Evolutionary conservation across 2,329 filamentous ascomycete species (phyloP).

Genomic region (Gaeumannomyces tritici): DNA sequence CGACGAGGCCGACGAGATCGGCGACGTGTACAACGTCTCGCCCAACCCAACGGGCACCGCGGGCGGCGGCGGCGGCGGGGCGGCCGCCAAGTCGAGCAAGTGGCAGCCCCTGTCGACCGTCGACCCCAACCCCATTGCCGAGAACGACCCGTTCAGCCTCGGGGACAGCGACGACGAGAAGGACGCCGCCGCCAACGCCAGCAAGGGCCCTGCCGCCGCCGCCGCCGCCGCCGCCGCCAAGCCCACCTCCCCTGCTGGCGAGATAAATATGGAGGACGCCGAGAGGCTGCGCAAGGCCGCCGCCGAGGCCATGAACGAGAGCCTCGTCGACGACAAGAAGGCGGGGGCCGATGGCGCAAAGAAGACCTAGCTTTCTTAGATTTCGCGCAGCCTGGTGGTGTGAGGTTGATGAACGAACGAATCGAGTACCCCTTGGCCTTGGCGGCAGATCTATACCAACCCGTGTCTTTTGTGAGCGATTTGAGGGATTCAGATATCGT

Average conservation of each 20-base stretch:
- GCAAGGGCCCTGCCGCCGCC: conserved; percentile 23
- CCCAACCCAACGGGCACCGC: conserved; percentile 33
- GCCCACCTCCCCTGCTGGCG: conserved; percentile 2
- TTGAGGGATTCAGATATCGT: not conserved
- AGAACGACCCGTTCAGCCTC: conserved; percentile 93
- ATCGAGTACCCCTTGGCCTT: not conserved
- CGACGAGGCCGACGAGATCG: conserved; percentile 67
- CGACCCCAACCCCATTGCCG: conserved; percentile 72
- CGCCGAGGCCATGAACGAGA: conserved; percentile 16
- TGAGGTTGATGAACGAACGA: not conserved
- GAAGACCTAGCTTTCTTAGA: not conserved
- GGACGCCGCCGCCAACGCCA: conserved; percentile 39
- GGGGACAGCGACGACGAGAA: conserved; percentile 94
- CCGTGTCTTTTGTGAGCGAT: not conserved
- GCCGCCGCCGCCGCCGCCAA: not conserved
- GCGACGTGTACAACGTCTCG: conserved; percentile 60
- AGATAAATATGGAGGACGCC: conserved; percentile 10
- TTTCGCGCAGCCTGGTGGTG: not conserved
- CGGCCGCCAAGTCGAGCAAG: conserved; percentile 66
- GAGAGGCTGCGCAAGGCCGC: conserved; percentile 16
- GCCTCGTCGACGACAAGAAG: conserved; percentile 15
- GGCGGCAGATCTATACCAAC: not conserved
- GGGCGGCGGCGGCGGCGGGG: conserved; percentile 27
- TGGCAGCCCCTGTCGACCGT: conserved; percentile 91
- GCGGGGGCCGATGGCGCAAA: conserved; percentile 2